Evolutionary conservation across 176 grass and related monocot species (phyloP).

Genomic region (Rhipidocladum racemiflorum): DNA sequence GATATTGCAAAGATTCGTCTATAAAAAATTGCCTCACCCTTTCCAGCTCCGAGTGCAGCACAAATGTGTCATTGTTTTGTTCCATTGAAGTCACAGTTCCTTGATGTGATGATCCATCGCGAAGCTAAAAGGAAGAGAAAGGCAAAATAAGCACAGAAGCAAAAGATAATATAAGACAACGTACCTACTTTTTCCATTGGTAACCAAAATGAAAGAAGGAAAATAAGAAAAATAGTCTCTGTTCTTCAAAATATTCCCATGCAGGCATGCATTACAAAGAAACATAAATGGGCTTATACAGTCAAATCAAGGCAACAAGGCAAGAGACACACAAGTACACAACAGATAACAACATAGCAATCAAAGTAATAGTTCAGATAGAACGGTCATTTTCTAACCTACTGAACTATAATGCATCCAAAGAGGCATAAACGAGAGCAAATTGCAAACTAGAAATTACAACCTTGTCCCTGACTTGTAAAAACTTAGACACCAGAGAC

Average conservation of each 20-base stretch:
- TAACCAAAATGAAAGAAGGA: not conserved
- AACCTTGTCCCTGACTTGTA: not conserved
- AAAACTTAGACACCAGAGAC: not conserved
- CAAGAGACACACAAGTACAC: not conserved
- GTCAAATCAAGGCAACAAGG: not conserved
- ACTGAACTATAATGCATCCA: not conserved
- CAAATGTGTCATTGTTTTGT: conserved; percentile 78
- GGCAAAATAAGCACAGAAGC: not conserved
- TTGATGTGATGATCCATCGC: conserved; percentile 85
- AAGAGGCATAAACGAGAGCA: not conserved
- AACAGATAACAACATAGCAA: not conserved
- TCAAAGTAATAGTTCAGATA: not conserved
- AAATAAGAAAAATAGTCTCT: not conserved
- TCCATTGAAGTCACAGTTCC: conserved; percentile 97
- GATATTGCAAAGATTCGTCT: conserved; percentile 7
- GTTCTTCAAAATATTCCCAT: not conserved
- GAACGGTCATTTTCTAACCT: not conserved
- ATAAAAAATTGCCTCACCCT: conserved; percentile 42
- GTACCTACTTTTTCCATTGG: not conserved
- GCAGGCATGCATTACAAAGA: not conserved
- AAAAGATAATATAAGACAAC: not conserved
- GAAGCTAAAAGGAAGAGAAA: conserved; percentile 57
- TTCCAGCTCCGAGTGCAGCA: conserved; percentile 71
- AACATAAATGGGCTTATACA: not conserved
- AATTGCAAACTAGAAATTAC: not conserved